Base-by-base conservation (phyloP, 2,329 filamentous ascomycete species). In the Ceratocystis harringtonii region DNA sequence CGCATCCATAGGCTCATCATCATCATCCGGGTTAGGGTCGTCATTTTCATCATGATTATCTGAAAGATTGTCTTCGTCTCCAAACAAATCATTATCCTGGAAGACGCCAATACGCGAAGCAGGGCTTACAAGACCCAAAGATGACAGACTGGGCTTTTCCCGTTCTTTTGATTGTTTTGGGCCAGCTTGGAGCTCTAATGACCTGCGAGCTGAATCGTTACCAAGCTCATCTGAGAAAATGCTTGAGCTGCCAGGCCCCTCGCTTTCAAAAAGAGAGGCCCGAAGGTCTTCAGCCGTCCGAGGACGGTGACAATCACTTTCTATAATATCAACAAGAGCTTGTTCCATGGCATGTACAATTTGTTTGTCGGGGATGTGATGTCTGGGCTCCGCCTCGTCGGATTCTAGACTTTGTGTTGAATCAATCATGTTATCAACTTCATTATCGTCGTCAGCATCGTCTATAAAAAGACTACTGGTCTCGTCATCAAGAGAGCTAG, bases 291-390 rank as follows among this genome's bases (percentile, higher is more conserved):
- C 84, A 1, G 83, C 80, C 22, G 83, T 84, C 62, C 88, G 77
- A 15, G 81, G 81, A 43, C 79, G 84, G 10, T 22, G 48, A 61
- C 17, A 41, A 61, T 88, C 84, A 69, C 91, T 85, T 69, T 90
- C 90, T 79, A 99, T 88, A 68, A 99, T 99, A 69, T 92, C 89
- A 69, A 88, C 95, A 61, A 99, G 79, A 17, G 92, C 94, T 69
- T 89, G 85, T 73, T 97, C 92, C 82, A 99, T 92, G 2, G 90
- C 92, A 75, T 95, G 85, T 5, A 99, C 91, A 32, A 96, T 87
- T 67, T 87, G 83, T 0, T 83, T 88, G 71, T 96, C 88, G 5
- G 88, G 87, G 0, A 78, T 78, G 25, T 79, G 79, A 66, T 79
- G 80, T 8, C 63, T 63, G 12, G 66, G 63, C 57, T 81, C 79